Conservation (phyloP, 2,329 filamentous ascomycete species). For the Colletotrichum kahawae region DNA sequence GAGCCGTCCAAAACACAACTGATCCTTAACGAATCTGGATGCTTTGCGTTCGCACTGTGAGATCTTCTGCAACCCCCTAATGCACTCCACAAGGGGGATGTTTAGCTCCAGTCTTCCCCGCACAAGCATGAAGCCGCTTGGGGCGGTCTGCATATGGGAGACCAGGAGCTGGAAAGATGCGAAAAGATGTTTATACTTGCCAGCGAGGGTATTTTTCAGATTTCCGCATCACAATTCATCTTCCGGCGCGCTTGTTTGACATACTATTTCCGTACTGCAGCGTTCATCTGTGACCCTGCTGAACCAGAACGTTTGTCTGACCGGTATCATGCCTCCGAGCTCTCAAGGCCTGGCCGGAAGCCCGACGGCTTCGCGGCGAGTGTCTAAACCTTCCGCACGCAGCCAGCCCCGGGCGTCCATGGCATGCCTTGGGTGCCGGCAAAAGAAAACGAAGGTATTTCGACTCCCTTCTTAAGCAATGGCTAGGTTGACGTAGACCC, state of each 20-base stretch:
- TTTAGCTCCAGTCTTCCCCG: background rate
- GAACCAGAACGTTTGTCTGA: background rate
- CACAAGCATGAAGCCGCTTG: background rate
- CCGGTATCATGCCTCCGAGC: background rate
- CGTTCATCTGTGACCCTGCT: background rate
- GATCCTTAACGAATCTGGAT: background rate
- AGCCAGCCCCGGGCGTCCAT: background rate
- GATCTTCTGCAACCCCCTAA: background rate
- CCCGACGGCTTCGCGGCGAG: background rate
- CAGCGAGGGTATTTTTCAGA: background rate
- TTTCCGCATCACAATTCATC: background rate
- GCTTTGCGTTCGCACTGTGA: background rate
- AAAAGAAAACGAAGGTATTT: background rate
- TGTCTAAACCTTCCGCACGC: background rate
- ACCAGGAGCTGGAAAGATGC: background rate
- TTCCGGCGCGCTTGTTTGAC: background rate
- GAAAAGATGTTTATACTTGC: background rate
- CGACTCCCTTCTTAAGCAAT: fast-evolving
- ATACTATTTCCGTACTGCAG: background rate
- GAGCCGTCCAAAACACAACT: background rate
- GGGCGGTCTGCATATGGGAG: background rate
- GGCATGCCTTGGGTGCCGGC: background rate
- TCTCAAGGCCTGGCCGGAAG: background rate
- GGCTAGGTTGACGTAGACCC: background rate
- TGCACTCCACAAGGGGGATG: background rate